These are phyloP conservation scores for Rhodotorula babjevae DNA, from an alignment of 768 basidiomycete genomes.

Conservation along the genomic window DNA sequence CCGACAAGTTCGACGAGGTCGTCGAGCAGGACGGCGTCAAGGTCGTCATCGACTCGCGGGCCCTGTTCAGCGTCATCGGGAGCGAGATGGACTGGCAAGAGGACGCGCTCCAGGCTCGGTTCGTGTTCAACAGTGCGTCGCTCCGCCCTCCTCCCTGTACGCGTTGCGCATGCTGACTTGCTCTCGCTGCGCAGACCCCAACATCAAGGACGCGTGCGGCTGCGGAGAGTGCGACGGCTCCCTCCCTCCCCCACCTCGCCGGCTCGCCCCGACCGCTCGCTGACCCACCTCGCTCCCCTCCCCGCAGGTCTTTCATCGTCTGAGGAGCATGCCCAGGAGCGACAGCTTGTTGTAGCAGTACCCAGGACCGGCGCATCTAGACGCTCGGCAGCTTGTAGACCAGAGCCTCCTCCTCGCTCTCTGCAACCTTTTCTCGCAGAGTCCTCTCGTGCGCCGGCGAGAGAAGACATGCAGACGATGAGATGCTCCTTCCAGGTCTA, in stretches of 20 bases:
- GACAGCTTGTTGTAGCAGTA: not conserved
- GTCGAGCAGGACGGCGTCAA: slow-evolving; percentile 91
- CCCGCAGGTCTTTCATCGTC: slow-evolving; percentile 20
- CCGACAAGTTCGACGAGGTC: slow-evolving; percentile 89
- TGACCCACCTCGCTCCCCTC: not conserved
- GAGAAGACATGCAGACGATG: too few species aligned
- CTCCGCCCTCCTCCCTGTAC: not conserved
- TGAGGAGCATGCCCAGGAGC: not conserved
- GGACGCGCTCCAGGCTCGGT: slow-evolving; percentile 69
- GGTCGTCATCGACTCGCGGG: slow-evolving; percentile 93
- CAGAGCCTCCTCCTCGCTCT: not conserved
- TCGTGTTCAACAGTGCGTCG: slow-evolving; percentile 44
- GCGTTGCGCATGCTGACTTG: too few species aligned
- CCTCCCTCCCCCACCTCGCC: not conserved
- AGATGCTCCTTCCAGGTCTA: not conserved
- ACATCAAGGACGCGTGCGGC: slow-evolving; percentile 89
- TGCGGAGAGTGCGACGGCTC: slow-evolving; percentile 67
- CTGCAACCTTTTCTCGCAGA: not conserved
- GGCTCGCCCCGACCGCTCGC: not conserved
- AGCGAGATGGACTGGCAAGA: slow-evolving; percentile 99
- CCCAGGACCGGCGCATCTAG: not conserved
- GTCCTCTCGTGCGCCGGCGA: not conserved
- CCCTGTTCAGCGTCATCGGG: slow-evolving; percentile 94
- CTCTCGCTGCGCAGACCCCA: slow-evolving; percentile 82
- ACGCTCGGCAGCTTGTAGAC: not conserved